Evolutionary conservation across 768 basidiomycete species (phyloP).

Genomic region (Dentipellis fragilis): DNA sequence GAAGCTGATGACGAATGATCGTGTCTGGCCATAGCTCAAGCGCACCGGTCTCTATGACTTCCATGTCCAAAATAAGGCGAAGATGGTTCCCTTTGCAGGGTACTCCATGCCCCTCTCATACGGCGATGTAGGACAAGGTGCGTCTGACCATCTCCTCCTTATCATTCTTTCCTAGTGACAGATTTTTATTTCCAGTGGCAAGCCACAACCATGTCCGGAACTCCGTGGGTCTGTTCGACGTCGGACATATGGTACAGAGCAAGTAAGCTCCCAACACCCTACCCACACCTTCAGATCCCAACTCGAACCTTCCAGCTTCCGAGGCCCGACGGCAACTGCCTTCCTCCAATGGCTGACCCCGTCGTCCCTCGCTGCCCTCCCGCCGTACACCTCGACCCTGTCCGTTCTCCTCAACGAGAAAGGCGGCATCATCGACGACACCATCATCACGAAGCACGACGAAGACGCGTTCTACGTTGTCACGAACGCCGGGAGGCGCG

Average conservation of each 20-base stretch:
- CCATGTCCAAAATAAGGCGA: conserved; percentile 72
- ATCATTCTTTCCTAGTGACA: neutral
- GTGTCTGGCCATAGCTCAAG: conserved; percentile 25
- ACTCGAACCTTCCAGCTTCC: conserved; percentile 45
- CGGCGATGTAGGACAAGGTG: conserved; percentile 72
- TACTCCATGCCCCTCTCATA: conserved; percentile 92
- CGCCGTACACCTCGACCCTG: conserved; percentile 71
- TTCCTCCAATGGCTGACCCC: conserved; percentile 91
- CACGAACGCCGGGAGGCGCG: conserved; percentile 86
- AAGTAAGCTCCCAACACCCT: conserved; percentile 38
- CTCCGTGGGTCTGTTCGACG: conserved; percentile 85
- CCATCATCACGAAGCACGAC: conserved; percentile 81
- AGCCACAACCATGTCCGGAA: conserved; percentile 86
- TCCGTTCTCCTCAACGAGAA: conserved; percentile 81
- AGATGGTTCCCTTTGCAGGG: conserved; percentile 96
- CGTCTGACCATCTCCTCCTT: conserved; percentile 11
- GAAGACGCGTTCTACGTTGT: conserved; percentile 84
- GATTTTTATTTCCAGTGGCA: conserved; percentile 41
- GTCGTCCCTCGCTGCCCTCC: conserved; percentile 60
- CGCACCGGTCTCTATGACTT: conserved; percentile 84
- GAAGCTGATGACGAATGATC: neutral
- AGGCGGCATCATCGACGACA: conserved; percentile 96
- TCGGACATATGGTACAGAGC: conserved; percentile 96
- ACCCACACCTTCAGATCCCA: neutral
- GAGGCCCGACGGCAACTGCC: conserved; percentile 61